Conservation (phyloP, 768 basidiomycete species). For the Lactarius hengduanensis region DNA sequence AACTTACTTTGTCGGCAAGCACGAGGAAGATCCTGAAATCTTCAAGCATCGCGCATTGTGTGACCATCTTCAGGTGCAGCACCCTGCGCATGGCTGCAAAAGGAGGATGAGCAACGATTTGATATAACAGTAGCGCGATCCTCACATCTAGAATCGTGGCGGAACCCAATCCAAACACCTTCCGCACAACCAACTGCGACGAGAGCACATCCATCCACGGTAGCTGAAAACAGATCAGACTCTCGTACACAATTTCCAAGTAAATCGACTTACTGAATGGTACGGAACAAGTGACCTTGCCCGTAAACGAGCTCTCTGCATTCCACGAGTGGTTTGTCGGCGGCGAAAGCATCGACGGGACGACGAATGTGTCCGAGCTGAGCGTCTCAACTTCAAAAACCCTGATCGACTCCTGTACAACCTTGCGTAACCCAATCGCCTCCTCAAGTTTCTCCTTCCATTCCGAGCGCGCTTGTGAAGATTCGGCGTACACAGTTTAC, state of each 20-base stretch:
- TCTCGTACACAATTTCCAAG: slow-evolving; percentile 20
- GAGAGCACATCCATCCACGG: slow-evolving; percentile 78
- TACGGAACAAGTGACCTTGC: slow-evolving; percentile 92
- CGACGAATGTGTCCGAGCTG: slow-evolving; percentile 83
- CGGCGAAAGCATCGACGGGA: slow-evolving; percentile 57
- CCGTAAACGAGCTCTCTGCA: slow-evolving; percentile 68
- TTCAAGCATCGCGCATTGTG: slow-evolving; percentile 93
- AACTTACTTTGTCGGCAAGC: slow-evolving; percentile 77
- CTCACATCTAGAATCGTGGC: slow-evolving; percentile 83
- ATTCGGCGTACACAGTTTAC: slow-evolving; percentile 86
- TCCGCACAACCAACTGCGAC: slow-evolving; percentile 94
- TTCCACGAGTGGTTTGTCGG: slow-evolving; percentile 52
- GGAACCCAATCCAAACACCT: slow-evolving; percentile 94
- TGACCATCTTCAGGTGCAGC: slow-evolving; percentile 89
- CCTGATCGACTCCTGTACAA: slow-evolving; percentile 91
- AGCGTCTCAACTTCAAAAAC: slow-evolving; percentile 92
- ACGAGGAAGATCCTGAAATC: slow-evolving; percentile 97
- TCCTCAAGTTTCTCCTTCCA: slow-evolving; percentile 92
- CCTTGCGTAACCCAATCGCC: slow-evolving; percentile 78
- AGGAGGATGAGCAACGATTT: slow-evolving; percentile 8
- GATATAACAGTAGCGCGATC: slow-evolving; percentile 12
- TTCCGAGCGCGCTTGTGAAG: slow-evolving; percentile 66
- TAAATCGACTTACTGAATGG: slow-evolving; percentile 67
- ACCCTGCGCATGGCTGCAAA: slow-evolving; percentile 83
- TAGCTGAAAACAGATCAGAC: slow-evolving; percentile 46